phyloP scores from a whole-genome alignment of 2,329 filamentous ascomycete species.

The Coniochaeta sp. region DNA sequence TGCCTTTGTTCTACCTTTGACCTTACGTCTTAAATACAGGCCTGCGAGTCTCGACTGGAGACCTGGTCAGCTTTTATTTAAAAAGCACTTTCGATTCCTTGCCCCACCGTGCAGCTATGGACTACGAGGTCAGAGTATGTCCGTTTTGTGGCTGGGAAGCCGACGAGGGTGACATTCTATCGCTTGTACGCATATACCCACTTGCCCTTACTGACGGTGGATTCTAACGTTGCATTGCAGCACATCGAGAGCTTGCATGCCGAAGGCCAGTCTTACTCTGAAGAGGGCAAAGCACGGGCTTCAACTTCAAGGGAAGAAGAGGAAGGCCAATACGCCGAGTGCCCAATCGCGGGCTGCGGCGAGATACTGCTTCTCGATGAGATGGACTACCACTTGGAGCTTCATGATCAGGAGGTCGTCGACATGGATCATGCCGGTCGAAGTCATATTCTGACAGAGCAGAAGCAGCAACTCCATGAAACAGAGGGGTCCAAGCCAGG shows the following conservation, averaged over 20 bases:
- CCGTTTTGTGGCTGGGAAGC: conserved; percentile 28
- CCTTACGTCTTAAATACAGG: no score
- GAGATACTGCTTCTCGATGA: conserved; percentile 46
- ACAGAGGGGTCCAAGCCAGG: not conserved
- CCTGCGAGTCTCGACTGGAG: not conserved
- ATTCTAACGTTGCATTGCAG: conserved; percentile 11
- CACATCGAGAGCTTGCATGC: conserved; percentile 20
- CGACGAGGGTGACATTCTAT: conserved; percentile 21
- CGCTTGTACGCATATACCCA: conserved; percentile 12
- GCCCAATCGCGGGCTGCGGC: conserved; percentile 49
- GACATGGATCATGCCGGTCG: conserved; percentile 13
- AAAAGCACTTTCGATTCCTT: not conserved
- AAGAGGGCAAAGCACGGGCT: conserved; percentile 8
- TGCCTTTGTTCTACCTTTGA: not conserved
- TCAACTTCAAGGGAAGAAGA: conserved; percentile 14
- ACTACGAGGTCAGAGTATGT: conserved; percentile 11
- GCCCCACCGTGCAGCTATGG: not conserved
- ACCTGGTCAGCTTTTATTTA: not conserved
- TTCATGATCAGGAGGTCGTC: conserved; percentile 45
- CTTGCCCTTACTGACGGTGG: not conserved
- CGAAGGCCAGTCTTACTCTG: conserved; percentile 14
- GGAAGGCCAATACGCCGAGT: conserved; percentile 38
- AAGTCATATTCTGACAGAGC: not conserved
- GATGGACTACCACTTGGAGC: conserved; percentile 50
- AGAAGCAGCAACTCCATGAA: not conserved